Conservation (phyloP, 345 rosid genomes). For the Sonneratia caseolaris region DNA sequence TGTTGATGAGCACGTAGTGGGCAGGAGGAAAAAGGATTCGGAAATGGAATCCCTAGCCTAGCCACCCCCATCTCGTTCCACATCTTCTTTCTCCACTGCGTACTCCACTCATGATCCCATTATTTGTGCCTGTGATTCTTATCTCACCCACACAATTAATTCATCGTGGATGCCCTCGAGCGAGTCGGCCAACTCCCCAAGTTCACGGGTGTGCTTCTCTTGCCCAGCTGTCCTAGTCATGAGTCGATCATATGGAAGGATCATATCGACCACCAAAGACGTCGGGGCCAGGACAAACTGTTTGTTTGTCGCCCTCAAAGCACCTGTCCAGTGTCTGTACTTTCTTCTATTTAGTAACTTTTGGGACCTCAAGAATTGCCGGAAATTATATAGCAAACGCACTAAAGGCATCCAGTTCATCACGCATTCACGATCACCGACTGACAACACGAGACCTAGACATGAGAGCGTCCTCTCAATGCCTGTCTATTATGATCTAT, state of each 20-base stretch:
- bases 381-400: neutral
- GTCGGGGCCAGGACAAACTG: neutral
- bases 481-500: neutral
- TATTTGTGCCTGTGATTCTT: too few relatives aligned
- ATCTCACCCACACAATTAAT: neutral
- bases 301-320: neutral
- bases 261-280: too few relatives aligned
- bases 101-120: too few relatives aligned
- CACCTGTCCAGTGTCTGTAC: neutral
- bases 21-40: too few relatives aligned
- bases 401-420: neutral
- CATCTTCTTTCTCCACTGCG: too few relatives aligned
- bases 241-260: neutral
- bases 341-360: neutral
- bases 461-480: neutral
- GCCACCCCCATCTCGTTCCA: too few relatives aligned
- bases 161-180: neutral
- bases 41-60: too few relatives aligned
- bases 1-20: too few relatives aligned
- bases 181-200: neutral
- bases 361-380: neutral
- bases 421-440: neutral
- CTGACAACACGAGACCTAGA: too few relatives aligned
- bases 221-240: neutral
- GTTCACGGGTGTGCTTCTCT: neutral